Evolutionary conservation across 225 moss, liverwort and hornwort genomes (phyloP).

Genomic region (Straminergon stramineum): DNA sequence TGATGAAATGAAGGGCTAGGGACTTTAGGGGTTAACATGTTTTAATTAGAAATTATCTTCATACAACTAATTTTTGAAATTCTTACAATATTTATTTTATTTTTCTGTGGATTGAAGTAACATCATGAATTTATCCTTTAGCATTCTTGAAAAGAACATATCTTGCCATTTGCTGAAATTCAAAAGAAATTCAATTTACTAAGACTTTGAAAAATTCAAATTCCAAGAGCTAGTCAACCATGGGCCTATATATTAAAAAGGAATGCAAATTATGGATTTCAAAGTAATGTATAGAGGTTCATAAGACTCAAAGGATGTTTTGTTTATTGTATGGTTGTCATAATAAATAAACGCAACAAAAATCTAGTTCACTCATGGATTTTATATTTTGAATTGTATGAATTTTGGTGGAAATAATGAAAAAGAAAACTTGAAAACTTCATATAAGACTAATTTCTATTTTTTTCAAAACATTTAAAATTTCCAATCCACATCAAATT

Average conservation of each 20-base stretch:
- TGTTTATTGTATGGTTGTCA: background rate
- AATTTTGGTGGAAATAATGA: background rate
- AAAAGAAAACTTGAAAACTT: background rate
- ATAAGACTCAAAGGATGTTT: background rate
- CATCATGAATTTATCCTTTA: background rate
- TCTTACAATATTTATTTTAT: background rate
- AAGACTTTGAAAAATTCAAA: background rate
- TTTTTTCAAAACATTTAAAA: background rate
- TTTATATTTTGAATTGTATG: background rate
- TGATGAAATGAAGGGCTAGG: background rate
- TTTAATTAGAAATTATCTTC: background rate
- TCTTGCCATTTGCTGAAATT: background rate
- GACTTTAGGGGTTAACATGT: fast-evolving
- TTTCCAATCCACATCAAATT: too few relatives aligned
- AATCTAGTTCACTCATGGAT: background rate
- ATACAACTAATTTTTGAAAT: background rate
- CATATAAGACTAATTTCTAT: background rate
- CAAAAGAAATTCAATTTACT: fast-evolving
- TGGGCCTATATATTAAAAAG: background rate
- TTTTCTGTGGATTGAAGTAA: background rate
- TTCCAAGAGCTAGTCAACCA: background rate
- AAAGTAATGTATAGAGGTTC: background rate
- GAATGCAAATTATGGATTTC: background rate
- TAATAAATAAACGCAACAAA: background rate
- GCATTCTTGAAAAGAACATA: background rate